Evolutionary conservation across 768 basidiomycete species (phyloP), one percentile per base, ranked within the genome.

Genomic region (Termitomyces sp.): DNA sequence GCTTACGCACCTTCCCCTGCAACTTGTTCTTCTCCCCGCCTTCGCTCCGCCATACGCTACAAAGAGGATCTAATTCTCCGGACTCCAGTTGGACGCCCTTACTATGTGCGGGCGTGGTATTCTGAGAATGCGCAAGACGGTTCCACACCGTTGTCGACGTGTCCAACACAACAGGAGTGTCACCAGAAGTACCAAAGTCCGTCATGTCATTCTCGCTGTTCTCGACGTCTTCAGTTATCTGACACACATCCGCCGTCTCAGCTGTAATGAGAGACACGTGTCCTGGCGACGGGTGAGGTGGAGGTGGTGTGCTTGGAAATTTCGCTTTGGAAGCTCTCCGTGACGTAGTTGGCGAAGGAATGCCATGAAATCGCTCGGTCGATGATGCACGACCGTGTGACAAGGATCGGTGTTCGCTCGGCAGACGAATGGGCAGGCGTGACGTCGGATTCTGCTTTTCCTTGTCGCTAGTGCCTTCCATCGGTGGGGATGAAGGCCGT

Each of bases 111-210:
- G n/a, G 2, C 22, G 38, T 20, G 6, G 18, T 11, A 7, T 33
- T 61, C 59, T 35, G 57, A 54, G 20, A 54, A 55, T n/a, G 53
- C 14, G 52, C 16, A 6, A 10, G 26, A 33, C 38, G 62, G 35
- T 55, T 68, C 72, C 86, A 88, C 1, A 71, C 65, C 2, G 86
- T 80, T 5, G 72, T 68, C 4, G 74, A 70, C 0, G 87, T 88
- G 62, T 74, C 77, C 35, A 87, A 66, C 4, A 82, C 75, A 57
- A 78, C 73, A 0, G 54, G 24, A 2, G 20, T 14, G 7, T 45
- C 58, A 11, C 41, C 40, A 9, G n/a, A 24, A 55, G 45, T 5
- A n/a, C 20, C 44, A 6, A 22, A 50, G 44, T 59, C 49, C 55
- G 61, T 58, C 36, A 52, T 49, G 22, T 57, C 22, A 8, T 49